phyloP scores from a whole-genome alignment of 441 rosid species.

The Erysimum cheiri region DNA sequence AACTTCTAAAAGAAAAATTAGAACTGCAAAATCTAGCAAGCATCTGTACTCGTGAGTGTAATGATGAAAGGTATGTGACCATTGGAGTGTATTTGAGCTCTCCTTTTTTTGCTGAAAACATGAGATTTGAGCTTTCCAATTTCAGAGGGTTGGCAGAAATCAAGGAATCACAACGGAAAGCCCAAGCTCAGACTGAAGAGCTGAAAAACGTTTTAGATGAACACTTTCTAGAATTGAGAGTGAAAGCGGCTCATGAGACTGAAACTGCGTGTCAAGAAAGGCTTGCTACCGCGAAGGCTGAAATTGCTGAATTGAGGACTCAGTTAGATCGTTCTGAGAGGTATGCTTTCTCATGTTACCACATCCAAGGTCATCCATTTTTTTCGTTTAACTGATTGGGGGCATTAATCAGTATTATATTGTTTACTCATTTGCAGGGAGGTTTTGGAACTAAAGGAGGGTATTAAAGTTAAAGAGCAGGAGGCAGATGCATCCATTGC shows the following conservation, averaged over 20 bases:
- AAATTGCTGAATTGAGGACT: constrained; percentile 79
- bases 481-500: constrained; percentile 92
- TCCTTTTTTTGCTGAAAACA: constrained; percentile 13
- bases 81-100: constrained; percentile 34
- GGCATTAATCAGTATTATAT: constrained; percentile 7
- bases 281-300: constrained; percentile 86
- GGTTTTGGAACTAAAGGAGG: constrained; percentile 80
- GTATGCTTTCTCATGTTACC: constrained; percentile 50
- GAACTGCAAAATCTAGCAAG: constrained; percentile 78
- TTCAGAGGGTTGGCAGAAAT: constrained; percentile 77
- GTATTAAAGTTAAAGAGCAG: constrained; percentile 78
- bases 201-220: constrained; percentile 79
- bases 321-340: constrained; percentile 80
- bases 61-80: constrained; percentile 69
- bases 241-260: constrained; percentile 94
- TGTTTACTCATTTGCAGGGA: constrained; percentile 57
- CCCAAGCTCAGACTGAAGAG: constrained; percentile 77
- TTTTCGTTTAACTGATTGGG: background rate
- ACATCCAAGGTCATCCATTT: constrained; percentile 19
- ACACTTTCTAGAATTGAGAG: constrained; percentile 92
- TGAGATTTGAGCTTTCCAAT: constrained; percentile 31
- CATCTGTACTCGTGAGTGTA: constrained; percentile 76
- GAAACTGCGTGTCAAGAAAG: constrained; percentile 92
- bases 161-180: constrained; percentile 81
- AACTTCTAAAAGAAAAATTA: constrained; percentile 73